phyloP scores from a whole-genome alignment of 2,329 filamentous ascomycete species.

The Cadophora sp. region DNA sequence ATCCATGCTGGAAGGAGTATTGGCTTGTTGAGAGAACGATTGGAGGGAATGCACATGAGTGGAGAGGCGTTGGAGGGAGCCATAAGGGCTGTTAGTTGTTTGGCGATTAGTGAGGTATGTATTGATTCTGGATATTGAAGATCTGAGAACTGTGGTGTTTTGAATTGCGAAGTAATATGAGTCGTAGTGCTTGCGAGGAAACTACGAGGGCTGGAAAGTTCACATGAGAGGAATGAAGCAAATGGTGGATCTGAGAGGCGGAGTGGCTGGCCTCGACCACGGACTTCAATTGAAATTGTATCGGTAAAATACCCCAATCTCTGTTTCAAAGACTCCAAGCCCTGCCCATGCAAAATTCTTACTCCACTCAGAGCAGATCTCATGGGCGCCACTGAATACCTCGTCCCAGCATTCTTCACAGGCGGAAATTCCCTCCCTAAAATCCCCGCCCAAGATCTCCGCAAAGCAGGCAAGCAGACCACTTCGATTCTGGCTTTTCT shows the following conservation, averaged over 20 bases:
- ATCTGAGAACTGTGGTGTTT: not conserved
- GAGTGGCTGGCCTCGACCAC: slow-evolving; percentile 15
- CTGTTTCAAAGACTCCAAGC: not conserved
- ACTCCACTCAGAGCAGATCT: slow-evolving; percentile 16
- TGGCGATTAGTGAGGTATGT: slow-evolving; percentile 27
- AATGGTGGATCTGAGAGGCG: slow-evolving; percentile 22
- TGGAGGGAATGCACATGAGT: not conserved
- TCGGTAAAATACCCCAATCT: not conserved
- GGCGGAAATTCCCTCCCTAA: slow-evolving; percentile 11
- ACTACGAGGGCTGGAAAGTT: slow-evolving; percentile 23
- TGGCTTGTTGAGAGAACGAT: slow-evolving; percentile 18
- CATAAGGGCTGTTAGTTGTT: slow-evolving; percentile 25
- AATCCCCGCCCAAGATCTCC: slow-evolving; percentile 2
- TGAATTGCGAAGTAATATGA: not conserved
- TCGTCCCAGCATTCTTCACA: slow-evolving; percentile 14
- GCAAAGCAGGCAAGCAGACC: not conserved
- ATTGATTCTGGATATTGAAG: not conserved
- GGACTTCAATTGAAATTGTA: slow-evolving; percentile 24
- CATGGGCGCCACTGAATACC: slow-evolving; percentile 19
- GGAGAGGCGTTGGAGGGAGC: slow-evolving; percentile 20
- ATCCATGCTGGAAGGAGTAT: slow-evolving; percentile 23
- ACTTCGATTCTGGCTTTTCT: not conserved
- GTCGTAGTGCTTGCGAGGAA: slow-evolving; percentile 16
- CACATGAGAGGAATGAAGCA: slow-evolving; percentile 26
- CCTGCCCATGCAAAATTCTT: not conserved